phyloP scores from a whole-genome alignment of 129 eudicot species.

The Chrysanthemum lavandulifolium region DNA sequence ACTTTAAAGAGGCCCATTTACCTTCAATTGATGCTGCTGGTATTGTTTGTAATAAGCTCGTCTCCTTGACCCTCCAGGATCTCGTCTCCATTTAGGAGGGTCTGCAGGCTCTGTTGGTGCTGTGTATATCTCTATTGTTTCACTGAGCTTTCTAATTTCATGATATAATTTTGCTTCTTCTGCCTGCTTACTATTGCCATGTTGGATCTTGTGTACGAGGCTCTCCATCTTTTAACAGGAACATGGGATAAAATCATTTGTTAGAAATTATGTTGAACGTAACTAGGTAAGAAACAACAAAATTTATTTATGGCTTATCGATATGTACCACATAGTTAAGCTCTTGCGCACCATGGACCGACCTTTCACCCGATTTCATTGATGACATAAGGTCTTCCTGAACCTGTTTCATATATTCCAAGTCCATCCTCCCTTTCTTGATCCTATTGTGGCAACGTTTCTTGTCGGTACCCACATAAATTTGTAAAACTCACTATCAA shows the following conservation, averaged over 20 bases:
- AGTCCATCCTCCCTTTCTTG: conserved; percentile 18
- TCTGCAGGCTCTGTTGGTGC: not conserved
- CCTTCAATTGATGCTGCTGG: not conserved
- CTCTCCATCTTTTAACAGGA: conserved; percentile 13
- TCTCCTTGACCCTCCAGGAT: not conserved
- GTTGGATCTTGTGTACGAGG: conserved; percentile 10
- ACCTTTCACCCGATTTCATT: not conserved
- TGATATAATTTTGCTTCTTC: conserved; percentile 6
- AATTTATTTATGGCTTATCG: not conserved
- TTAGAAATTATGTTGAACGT: not conserved
- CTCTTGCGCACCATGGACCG: conserved; percentile 5
- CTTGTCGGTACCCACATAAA: not conserved
- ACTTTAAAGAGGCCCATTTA: too few relatives aligned
- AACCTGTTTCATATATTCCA: conserved; percentile 14
- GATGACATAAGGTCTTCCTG: conserved; percentile 21
- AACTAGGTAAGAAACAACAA: not conserved
- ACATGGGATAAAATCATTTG: not conserved
- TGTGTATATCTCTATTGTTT: conserved; percentile 15
- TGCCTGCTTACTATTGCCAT: conserved; percentile 12
- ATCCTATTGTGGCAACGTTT: conserved; percentile 24
- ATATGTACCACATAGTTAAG: conserved; percentile 19
- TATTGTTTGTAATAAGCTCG: not conserved
- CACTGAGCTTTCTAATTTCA: conserved; percentile 10
- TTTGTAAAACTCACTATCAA: not conserved
- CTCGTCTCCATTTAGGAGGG: not conserved